phyloP scores from a whole-genome alignment of 192 early-diverging fungal genomes.

The Gonapodya sp. region DNA sequence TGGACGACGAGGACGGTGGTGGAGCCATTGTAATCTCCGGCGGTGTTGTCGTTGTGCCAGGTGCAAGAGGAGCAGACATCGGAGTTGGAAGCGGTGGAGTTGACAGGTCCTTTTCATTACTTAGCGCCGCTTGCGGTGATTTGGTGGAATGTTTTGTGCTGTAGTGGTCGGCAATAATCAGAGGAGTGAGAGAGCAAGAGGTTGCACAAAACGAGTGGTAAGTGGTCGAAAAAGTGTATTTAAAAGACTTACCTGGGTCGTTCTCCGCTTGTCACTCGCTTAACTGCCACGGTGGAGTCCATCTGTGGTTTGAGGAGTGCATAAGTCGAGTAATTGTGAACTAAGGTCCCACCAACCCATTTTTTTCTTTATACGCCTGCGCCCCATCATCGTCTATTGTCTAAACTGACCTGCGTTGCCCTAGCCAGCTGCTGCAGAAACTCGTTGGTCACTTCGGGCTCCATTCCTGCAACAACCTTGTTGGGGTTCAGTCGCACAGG shows the following conservation, averaged over 20 bases:
- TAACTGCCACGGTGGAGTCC: slow-evolving; percentile 31
- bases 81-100: slow-evolving; percentile 11
- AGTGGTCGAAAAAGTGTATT: no score
- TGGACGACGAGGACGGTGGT: slow-evolving; percentile 11
- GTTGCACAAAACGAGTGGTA: no score
- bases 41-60: slow-evolving; percentile 16
- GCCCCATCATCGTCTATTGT: neutral
- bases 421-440: slow-evolving; percentile 42
- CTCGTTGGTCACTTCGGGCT: slow-evolving; percentile 44
- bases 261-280: slow-evolving; percentile 36
- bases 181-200: no score
- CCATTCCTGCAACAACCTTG: slow-evolving; percentile 49
- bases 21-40: no score
- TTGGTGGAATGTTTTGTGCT: no score
- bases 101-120: no score
- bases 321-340: no score
- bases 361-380: neutral
- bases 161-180: no score
- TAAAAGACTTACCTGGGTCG: slow-evolving; percentile 21
- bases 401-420: slow-evolving; percentile 17
- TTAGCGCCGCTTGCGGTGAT: no score
- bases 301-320: slow-evolving; percentile 19
- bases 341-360: no score
- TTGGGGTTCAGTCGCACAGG: slow-evolving; percentile 36
- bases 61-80: slow-evolving; percentile 10